A percentile compares a stretch with the other conserved stretches of the same genome.
These are phyloP conservation scores for Amaranthus hypochondriacus DNA, from an alignment of 148 eudicot genomes.

Conservation along the genomic window DNA sequence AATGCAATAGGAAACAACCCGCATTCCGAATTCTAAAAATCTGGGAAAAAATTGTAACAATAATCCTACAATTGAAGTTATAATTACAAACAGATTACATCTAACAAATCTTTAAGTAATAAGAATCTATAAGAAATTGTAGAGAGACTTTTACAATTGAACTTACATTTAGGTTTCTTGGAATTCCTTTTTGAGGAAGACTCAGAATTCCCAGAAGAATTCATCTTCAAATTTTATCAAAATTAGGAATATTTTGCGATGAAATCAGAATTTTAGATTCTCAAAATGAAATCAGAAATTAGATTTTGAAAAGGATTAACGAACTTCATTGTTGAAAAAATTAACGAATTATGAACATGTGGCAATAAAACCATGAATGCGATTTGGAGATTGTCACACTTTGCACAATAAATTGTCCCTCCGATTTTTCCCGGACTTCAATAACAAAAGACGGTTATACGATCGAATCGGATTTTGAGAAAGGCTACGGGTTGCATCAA, in stretches of 20 bases:
- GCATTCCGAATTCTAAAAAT: neutral
- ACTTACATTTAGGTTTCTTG: constrained; percentile 45
- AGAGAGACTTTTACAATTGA: neutral
- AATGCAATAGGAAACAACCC: neutral
- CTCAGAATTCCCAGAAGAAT: constrained; percentile 22
- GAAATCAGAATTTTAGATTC: neutral
- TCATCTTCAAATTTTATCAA: constrained; percentile 26
- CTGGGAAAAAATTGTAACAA: neutral
- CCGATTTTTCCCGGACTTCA: too few species aligned
- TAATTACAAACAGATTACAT: neutral
- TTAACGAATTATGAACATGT: too few species aligned
- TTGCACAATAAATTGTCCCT: too few species aligned
- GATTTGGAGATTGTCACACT: too few species aligned
- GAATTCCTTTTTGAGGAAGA: constrained; percentile 31
- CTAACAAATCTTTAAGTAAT: neutral
- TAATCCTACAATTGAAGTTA: neutral
- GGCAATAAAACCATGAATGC: too few species aligned
- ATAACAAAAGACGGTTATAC: too few species aligned
- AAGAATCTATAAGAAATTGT: too few species aligned
- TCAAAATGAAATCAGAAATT: too few species aligned
- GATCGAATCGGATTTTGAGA: too few species aligned
- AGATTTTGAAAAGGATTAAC: too few species aligned
- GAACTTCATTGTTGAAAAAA: too few species aligned
- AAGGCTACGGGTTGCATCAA: too few species aligned
- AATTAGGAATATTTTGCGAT: neutral